Percentiles rank a stretch among this genome's conserved stretches.
Evolutionary conservation across 179 eudicot species (phyloP).

Genomic region (Beta lomatogona): DNA sequence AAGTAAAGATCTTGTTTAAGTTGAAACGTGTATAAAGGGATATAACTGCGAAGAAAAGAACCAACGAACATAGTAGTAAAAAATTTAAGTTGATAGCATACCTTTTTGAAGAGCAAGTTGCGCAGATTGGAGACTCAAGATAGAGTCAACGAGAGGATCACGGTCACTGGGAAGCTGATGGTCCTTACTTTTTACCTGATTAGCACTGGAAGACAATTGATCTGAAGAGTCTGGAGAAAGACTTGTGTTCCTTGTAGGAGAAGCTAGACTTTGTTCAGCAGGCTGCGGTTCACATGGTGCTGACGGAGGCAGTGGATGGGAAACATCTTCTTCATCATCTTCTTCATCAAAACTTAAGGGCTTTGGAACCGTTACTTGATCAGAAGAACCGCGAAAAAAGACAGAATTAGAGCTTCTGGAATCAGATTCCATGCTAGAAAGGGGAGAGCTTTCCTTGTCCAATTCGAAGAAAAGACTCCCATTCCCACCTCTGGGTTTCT

Average conservation of each 20-base stretch:
- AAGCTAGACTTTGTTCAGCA: conserved; percentile 25
- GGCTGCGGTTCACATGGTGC: conserved; percentile 21
- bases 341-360: conserved; percentile 29
- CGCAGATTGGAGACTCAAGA: conserved; percentile 58
- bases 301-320: conserved; percentile 35
- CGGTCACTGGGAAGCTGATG: conserved; percentile 27
- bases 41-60: no score
- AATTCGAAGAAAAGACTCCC: background rate
- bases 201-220: conserved; percentile 34
- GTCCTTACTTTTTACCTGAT: conserved; percentile 21
- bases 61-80: no score
- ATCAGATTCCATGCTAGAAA: conserved; percentile 82
- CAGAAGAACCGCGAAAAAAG: conserved; percentile 21
- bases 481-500: conserved; percentile 65
- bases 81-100: conserved; percentile 14
- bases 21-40: no score
- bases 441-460: conserved; percentile 67
- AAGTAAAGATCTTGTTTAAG: no score
- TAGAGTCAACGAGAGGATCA: conserved; percentile 67
- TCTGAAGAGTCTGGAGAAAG: conserved; percentile 37
- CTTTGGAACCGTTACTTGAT: conserved; percentile 46
- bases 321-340: conserved; percentile 36
- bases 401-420: conserved; percentile 40
- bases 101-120: conserved; percentile 86
- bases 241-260: conserved; percentile 28